These are phyloP conservation scores for Trichoderma parareesei DNA, from an alignment of 495 filamentous ascomycete species.

Conservation along the genomic window DNA sequence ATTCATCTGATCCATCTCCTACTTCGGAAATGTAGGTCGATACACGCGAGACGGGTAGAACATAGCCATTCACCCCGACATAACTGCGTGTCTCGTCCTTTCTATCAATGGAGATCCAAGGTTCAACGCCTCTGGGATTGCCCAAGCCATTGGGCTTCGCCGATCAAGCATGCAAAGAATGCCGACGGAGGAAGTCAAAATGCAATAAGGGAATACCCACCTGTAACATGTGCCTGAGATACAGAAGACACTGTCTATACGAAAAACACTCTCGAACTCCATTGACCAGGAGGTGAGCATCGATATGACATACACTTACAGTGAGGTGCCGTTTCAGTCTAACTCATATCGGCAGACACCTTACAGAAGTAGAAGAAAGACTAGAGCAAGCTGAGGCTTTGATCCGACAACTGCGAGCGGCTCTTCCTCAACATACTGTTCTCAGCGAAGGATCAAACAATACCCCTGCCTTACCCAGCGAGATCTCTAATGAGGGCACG, in stretches of 20 bases:
- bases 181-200: constrained; percentile 14
- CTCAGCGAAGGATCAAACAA: not conserved
- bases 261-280: constrained; percentile 20
- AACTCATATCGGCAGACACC: not conserved
- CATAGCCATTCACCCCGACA: too few relatives aligned
- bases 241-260: constrained; percentile 22
- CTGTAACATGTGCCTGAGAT: constrained; percentile 16
- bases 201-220: constrained; percentile 15
- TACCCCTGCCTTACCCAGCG: not conserved
- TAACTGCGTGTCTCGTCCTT: too few relatives aligned
- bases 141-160: not conserved
- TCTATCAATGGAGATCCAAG: not conserved
- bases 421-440: not conserved
- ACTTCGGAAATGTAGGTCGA: too few relatives aligned
- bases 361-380: constrained; percentile 17
- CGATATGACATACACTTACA: not conserved
- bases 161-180: constrained; percentile 16
- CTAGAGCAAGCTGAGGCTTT: constrained; percentile 15
- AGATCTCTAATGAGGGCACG: not conserved
- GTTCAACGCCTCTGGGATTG: not conserved
- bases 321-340: not conserved
- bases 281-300: constrained; percentile 18
- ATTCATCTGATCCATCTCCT: too few relatives aligned
- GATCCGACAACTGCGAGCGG: constrained; percentile 11
- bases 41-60: too few relatives aligned